These are phyloP conservation scores for Aspergillus panamensis DNA, from an alignment of 495 filamentous ascomycete species.

Conservation along the genomic window DNA sequence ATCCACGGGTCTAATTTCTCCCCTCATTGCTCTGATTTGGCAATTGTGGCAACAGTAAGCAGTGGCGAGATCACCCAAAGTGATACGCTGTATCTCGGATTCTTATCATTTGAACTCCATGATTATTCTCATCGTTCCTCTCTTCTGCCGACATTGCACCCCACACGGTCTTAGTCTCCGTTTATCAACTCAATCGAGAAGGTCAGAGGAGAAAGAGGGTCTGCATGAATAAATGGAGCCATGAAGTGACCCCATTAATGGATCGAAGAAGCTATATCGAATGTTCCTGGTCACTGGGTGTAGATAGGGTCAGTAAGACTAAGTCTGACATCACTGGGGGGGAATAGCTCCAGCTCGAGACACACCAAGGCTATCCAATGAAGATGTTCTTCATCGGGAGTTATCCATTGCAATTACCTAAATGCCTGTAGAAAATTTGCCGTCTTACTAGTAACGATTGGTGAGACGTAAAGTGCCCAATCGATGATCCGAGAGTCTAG, in stretches of 20 bases:
- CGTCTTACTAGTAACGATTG: not conserved
- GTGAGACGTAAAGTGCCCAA: not conserved
- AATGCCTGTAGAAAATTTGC: not conserved
- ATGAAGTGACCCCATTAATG: not conserved
- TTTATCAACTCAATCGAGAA: constrained; percentile 13
- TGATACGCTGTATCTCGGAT: not conserved
- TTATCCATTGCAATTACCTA: constrained; percentile 9
- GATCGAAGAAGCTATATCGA: not conserved
- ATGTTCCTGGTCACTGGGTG: not conserved
- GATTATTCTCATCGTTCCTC: not conserved
- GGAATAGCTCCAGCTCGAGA: not conserved
- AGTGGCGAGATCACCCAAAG: not conserved
- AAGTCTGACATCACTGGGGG: not conserved
- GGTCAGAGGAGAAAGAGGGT: constrained; percentile 15
- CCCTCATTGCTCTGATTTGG: constrained; percentile 13
- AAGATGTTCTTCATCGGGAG: not conserved
- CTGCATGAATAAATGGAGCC: not conserved
- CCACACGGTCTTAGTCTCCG: not conserved
- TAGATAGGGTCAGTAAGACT: not conserved
- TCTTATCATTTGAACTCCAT: not conserved
- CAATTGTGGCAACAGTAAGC: not conserved
- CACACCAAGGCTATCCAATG: not conserved
- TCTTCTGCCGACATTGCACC: not conserved
- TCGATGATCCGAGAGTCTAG: not conserved
- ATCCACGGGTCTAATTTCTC: constrained; percentile 2